Conservation (phyloP, 768 basidiomycete genomes). For the Xerocomus potaroensis region DNA sequence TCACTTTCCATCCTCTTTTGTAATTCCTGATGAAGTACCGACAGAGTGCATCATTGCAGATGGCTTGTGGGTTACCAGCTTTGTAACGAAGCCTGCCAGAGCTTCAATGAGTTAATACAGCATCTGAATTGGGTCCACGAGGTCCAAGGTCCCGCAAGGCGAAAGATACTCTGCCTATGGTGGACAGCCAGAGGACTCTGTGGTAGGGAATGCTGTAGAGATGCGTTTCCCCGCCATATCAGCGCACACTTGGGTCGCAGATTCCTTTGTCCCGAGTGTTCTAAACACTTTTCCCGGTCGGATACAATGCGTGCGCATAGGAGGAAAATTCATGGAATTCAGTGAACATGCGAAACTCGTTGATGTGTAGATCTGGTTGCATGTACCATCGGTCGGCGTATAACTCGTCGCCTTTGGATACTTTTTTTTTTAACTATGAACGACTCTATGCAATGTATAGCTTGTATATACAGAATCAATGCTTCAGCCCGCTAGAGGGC, state of each 20-base stretch:
- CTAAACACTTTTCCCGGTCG: neutral
- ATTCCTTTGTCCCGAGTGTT: neutral
- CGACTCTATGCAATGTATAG: too few species aligned
- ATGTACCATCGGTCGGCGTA: too few species aligned
- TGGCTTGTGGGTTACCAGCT: neutral
- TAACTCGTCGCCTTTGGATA: too few species aligned
- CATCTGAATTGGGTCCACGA: constrained; percentile 2
- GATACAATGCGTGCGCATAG: constrained; percentile 8
- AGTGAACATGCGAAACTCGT: too few species aligned
- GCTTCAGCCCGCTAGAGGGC: too few species aligned
- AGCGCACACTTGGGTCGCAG: neutral
- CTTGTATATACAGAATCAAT: too few species aligned
- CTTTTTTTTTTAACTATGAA: too few species aligned
- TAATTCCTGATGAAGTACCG: neutral
- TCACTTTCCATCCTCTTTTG: neutral
- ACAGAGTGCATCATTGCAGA: neutral
- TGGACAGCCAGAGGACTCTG: neutral
- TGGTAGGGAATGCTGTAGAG: neutral
- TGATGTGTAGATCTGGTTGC: too few species aligned
- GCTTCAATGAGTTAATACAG: constrained; percentile 5
- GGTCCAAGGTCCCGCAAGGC: neutral
- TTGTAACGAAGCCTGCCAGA: neutral
- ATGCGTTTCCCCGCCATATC: constrained; percentile 8
- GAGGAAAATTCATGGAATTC: too few species aligned
- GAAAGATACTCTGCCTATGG: constrained; percentile 8